Conservation (phyloP, 2,329 filamentous ascomycete genomes). For the Cladophialophora psammophila region DNA sequence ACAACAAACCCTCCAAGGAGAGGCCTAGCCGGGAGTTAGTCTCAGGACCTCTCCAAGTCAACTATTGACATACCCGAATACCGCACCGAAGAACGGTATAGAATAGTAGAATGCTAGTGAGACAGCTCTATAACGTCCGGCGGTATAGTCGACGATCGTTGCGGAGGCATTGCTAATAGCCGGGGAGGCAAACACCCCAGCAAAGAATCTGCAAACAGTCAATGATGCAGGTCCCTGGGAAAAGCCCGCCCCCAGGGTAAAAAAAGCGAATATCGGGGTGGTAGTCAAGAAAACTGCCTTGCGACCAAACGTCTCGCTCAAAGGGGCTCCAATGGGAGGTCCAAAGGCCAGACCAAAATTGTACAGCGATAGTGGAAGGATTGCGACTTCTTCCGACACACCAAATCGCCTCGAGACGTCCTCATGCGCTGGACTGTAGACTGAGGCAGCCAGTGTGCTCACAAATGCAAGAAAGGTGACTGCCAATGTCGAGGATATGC, state of each 20-base stretch:
- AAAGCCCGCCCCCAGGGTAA: constrained; percentile 42
- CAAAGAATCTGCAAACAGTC: constrained; percentile 41
- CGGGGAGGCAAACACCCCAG: constrained; percentile 41
- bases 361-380: constrained; percentile 48
- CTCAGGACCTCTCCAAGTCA: background rate
- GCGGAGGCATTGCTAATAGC: constrained; percentile 41
- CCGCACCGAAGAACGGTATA: constrained; percentile 38
- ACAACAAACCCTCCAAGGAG: constrained; percentile 66
- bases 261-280: constrained; percentile 47
- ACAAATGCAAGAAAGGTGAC: constrained; percentile 37
- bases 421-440: constrained; percentile 50
- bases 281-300: constrained; percentile 48
- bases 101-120: constrained; percentile 39
- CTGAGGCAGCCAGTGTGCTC: constrained; percentile 40
- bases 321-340: constrained; percentile 47
- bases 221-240: constrained; percentile 36
- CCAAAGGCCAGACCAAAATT: constrained; percentile 49
- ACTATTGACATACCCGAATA: constrained; percentile 31
- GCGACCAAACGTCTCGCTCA: constrained; percentile 49
- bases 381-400: constrained; percentile 41
- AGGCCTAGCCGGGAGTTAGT: constrained; percentile 31
- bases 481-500: constrained; percentile 33
- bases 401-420: constrained; percentile 60
- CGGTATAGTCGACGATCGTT: constrained; percentile 41
- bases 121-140: constrained; percentile 33